Conservation (phyloP, 768 basidiomycete species). For the Sporobolomyces roseus region DNA sequence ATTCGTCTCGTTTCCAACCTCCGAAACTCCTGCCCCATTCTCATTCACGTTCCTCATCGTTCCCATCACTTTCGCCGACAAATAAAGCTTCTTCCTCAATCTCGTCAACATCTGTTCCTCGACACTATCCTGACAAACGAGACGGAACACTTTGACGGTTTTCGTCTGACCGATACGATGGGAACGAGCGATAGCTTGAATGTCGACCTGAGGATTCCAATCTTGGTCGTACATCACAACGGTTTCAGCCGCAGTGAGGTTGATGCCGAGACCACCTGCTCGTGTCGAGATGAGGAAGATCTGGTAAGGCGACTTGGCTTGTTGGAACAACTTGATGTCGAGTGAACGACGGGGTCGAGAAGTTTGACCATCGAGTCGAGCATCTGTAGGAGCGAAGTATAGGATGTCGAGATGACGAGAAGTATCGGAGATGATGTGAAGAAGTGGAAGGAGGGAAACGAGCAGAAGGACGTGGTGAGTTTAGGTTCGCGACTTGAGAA, state of each 20-base stretch:
- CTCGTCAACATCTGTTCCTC: conserved; percentile 73
- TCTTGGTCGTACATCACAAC: conserved; percentile 48
- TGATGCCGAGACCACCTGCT: conserved; percentile 79
- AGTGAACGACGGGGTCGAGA: conserved; percentile 58
- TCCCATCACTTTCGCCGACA: conserved; percentile 63
- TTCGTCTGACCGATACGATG: conserved; percentile 68
- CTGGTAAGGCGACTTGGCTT: conserved; percentile 62
- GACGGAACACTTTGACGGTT: conserved; percentile 65
- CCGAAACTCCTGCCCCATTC: conserved; percentile 16
- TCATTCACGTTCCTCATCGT: conserved; percentile 44
- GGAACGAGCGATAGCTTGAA: conserved; percentile 48
- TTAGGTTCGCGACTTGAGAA: too few relatives aligned
- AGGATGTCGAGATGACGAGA: not conserved
- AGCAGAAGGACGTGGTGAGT: too few relatives aligned
- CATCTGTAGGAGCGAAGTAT: not conserved
- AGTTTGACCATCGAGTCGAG: conserved; percentile 46
- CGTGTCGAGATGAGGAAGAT: conserved; percentile 83
- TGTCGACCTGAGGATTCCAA: conserved; percentile 51
- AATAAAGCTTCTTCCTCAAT: conserved; percentile 66
- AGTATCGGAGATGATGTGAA: too few relatives aligned
- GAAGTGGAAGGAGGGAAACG: too few relatives aligned
- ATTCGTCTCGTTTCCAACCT: conserved; percentile 41
- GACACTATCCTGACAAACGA: conserved; percentile 64
- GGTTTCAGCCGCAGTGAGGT: conserved; percentile 55
- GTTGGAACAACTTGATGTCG: conserved; percentile 64